Evolutionary conservation across 805 yeast species (phyloP).

Genomic region (Candida xyloterini): DNA sequence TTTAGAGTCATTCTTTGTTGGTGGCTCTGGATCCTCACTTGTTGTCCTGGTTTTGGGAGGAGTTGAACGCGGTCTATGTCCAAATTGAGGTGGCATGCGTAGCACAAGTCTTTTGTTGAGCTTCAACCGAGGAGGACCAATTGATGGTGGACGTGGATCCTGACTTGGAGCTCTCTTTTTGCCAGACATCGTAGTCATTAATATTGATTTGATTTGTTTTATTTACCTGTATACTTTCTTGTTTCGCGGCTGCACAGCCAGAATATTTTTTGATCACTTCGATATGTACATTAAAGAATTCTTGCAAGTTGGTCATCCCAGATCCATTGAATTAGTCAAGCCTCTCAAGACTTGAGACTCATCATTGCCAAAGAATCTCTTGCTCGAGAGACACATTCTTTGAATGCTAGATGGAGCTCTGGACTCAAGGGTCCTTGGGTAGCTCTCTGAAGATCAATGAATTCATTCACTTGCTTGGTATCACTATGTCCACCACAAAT

Average conservation of each 20-base stretch:
- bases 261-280: neutral
- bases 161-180: constrained; percentile 16
- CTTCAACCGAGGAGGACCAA: constrained; percentile 13
- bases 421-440: constrained; percentile 3
- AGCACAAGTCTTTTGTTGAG: constrained; percentile 17
- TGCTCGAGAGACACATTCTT: constrained; percentile 36
- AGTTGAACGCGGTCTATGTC: constrained; percentile 7
- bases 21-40: constrained; percentile 2
- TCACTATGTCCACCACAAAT: constrained; percentile 64
- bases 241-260: constrained; percentile 3
- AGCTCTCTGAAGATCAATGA: neutral
- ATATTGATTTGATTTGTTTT: constrained; percentile 1
- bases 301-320: no score
- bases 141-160: constrained; percentile 9
- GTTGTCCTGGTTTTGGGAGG: constrained; percentile 1
- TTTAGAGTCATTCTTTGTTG: neutral
- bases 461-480: constrained; percentile 2
- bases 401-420: constrained; percentile 3
- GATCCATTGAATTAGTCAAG: no score
- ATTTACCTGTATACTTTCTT: neutral
- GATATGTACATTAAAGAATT: neutral
- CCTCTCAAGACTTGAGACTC: neutral
- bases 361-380: constrained; percentile 60
- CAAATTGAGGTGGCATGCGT: constrained; percentile 20
- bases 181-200: constrained; percentile 13